These are phyloP conservation scores for Aspergillus diversus DNA, from an alignment of 495 filamentous ascomycete genomes.

Conservation along the genomic window DNA sequence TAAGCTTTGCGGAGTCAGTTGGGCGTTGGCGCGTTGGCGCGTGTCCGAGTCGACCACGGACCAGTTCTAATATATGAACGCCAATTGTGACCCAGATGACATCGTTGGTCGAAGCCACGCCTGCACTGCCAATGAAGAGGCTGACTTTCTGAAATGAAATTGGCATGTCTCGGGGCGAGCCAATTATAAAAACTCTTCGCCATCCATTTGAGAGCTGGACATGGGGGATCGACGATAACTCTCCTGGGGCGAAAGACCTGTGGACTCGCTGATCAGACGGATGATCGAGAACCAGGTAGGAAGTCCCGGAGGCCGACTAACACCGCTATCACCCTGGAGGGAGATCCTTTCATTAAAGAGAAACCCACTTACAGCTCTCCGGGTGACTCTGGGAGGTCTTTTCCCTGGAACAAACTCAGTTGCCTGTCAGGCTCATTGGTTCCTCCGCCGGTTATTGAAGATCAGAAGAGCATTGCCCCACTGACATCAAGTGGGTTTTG, in stretches of 20 bases:
- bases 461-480: not conserved
- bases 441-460: not conserved
- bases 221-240: not conserved
- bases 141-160: not conserved
- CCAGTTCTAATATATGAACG: not conserved
- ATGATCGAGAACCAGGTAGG: not conserved
- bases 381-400: not conserved
- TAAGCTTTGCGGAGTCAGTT: slow-evolving; percentile 6
- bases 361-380: not conserved
- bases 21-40: not conserved
- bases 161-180: not conserved
- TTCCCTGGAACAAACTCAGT: not conserved
- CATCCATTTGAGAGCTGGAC: not conserved
- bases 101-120: not conserved
- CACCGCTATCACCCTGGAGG: not conserved
- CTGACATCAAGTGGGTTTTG: not conserved
- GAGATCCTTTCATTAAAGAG: not conserved
- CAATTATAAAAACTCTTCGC: not conserved
- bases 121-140: not conserved
- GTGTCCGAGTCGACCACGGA: slow-evolving; percentile 5
- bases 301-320: not conserved
- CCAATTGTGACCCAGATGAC: not conserved
- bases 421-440: not conserved
- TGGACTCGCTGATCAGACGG: not conserved
- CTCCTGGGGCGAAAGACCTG: not conserved